Evolutionary conservation across 108 stramenopile genomes (phyloP), one percentile per base, ranked within the genome.

Genomic region (Skeletonema potamos): DNA sequence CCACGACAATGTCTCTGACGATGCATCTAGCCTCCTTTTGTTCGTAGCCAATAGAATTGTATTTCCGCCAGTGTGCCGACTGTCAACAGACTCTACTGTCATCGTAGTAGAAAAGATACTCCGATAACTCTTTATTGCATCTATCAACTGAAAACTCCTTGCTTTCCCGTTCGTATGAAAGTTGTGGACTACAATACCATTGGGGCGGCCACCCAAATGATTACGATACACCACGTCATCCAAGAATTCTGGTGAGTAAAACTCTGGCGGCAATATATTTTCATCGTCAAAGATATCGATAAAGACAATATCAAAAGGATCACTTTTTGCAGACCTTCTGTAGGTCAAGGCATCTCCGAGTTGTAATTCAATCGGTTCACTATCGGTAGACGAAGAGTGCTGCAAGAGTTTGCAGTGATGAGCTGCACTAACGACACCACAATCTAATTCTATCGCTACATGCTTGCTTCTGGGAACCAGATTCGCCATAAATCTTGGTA

Each of bases 271-370:
- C 15, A 27, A 68, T 6, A 27, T 62, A 59, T 68, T 68, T 33
- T 62, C 20, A 9, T 27, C 67, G 58, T 68, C 67, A 62, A 68
- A 68, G 27, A 68, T 39, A 62, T 68, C 67, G 61, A 68, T 12
- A 56, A 68, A 68, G 3, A 68, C 27, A 24, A 22, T 20, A 36
- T 68, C 67, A 62, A 62, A 68, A 39, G 60, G 60, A 15, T 62
- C 59, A 5, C 57, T 27, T 12, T 33, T 22, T 26, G 12, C 24
- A 20, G 26, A 9, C 10, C 27, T n/a, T 2, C 15, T 11, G 60
- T 20, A 68, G 27, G 13, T 37, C 26, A 68, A 13, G 13, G 60
- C 67, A 62, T 68, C 67, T 10, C 60, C 67, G 12, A 62, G 27
- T 17, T 12, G 27, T 12, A 27, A 51, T 26, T 55, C 58, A 58